Percentiles rank a stretch among this genome's conserved stretches.
Conservation (phyloP, 495 filamentous ascomycete genomes). For the Neurospora africana region DNA sequence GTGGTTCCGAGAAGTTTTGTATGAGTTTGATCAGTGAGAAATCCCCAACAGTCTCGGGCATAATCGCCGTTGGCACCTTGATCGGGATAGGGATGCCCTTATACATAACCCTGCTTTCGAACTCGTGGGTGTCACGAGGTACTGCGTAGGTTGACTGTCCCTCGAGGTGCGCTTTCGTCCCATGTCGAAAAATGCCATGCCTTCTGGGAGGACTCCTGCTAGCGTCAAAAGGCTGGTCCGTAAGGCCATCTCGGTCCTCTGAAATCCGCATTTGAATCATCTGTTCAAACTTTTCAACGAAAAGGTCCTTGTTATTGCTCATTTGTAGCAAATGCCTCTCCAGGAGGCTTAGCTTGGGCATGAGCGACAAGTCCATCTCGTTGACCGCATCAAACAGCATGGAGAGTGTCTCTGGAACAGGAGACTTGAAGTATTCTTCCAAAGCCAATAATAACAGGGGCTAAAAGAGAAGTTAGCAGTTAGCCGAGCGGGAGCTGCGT, state of each 20-base stretch:
- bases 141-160: conserved; percentile 47
- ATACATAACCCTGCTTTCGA: conserved; percentile 88
- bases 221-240: conserved; percentile 34
- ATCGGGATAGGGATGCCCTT: conserved; percentile 92
- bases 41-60: conserved; percentile 93
- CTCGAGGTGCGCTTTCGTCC: conserved; percentile 44
- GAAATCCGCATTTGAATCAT: conserved; percentile 65
- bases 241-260: conserved; percentile 35
- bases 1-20: conserved; percentile 76
- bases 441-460: conserved; percentile 88
- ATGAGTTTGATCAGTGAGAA: conserved; percentile 97
- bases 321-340: conserved; percentile 81
- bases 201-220: conserved; percentile 36
- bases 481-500: neutral
- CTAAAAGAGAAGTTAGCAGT: conserved; percentile 35
- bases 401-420: conserved; percentile 79
- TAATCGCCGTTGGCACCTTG: conserved; percentile 85
- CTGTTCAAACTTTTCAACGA: conserved; percentile 92
- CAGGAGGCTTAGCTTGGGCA: conserved; percentile 75
- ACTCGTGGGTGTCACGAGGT: conserved; percentile 92
- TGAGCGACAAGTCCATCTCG: conserved; percentile 87
- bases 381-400: conserved; percentile 88
- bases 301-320: conserved; percentile 90
- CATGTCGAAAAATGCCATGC: conserved; percentile 40
- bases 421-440: conserved; percentile 94